Conservation (phyloP, 352 stramenopile species). For the Phytophthora boehmeriae region DNA sequence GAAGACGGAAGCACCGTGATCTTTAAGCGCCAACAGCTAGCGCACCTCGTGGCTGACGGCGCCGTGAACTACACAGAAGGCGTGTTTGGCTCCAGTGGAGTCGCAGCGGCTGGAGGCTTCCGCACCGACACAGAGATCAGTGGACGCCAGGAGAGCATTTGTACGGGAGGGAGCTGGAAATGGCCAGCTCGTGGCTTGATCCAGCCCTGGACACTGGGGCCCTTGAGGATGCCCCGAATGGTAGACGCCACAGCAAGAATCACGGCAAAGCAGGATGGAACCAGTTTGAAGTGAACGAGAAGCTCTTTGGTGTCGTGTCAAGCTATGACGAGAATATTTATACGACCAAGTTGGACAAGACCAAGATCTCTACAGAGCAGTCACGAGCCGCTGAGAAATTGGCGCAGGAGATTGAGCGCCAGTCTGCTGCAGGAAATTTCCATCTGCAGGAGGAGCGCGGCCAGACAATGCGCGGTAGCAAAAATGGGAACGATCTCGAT, state of each 20-base stretch:
- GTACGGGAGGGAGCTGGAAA: slow-evolving; percentile 68
- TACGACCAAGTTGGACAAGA: slow-evolving; percentile 96
- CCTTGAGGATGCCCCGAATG: slow-evolving; percentile 53
- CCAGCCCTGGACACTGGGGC: slow-evolving; percentile 77
- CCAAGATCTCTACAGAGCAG: slow-evolving; percentile 90
- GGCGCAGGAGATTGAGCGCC: slow-evolving; percentile 94
- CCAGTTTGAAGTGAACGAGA: slow-evolving; percentile 97
- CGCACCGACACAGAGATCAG: slow-evolving; percentile 94
- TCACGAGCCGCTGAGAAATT: slow-evolving; percentile 91
- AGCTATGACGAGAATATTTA: slow-evolving; percentile 98
- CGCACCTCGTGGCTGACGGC: slow-evolving; percentile 65
- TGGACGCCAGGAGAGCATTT: slow-evolving; percentile 64
- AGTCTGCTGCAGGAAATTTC: slow-evolving; percentile 89
- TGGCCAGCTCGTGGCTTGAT: slow-evolving; percentile 82
- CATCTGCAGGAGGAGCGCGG: slow-evolving; percentile 96
- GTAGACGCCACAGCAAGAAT: slow-evolving; percentile 35
- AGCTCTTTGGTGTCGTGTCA: slow-evolving; percentile 95
- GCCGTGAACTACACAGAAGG: slow-evolving; percentile 66
- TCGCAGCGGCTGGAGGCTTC: slow-evolving; percentile 41
- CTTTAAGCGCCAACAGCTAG: slow-evolving; percentile 72
- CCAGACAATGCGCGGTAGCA: slow-evolving; percentile 33
- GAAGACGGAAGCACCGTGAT: slow-evolving; percentile 78
- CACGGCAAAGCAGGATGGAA: slow-evolving; percentile 84
- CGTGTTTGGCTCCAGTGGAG: slow-evolving; percentile 29
- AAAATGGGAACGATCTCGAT: slow-evolving; percentile 71